phyloP scores from a whole-genome alignment of 2,329 filamentous ascomycete species.

The Coniosporium tulheliwenetii region DNA sequence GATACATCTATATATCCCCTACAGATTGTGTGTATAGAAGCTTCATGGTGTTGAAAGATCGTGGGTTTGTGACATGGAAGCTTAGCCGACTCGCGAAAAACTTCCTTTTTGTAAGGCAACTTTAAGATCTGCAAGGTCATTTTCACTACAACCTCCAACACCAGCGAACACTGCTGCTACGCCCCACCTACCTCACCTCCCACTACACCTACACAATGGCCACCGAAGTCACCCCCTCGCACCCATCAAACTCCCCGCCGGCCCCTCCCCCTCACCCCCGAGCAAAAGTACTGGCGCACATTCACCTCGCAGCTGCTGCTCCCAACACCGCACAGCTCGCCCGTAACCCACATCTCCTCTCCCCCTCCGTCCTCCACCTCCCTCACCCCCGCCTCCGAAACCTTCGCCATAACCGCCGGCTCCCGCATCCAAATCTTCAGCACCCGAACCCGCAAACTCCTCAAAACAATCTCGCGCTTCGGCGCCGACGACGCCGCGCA shows the following conservation, averaged over 20 bases:
- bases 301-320: slow-evolving; percentile 87
- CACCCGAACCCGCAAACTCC: slow-evolving; percentile 72
- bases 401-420: slow-evolving; percentile 89
- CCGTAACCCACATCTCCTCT: slow-evolving; percentile 78
- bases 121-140: too few species aligned
- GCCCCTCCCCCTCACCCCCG: slow-evolving; percentile 74
- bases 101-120: too few species aligned
- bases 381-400: slow-evolving; percentile 35
- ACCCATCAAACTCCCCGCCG: slow-evolving; percentile 68
- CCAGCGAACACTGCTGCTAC: too few species aligned
- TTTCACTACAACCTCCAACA: too few species aligned
- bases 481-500: slow-evolving; percentile 65
- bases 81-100: too few species aligned
- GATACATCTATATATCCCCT: too few species aligned
- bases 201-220: slow-evolving; percentile 44
- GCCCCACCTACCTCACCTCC: too few species aligned
- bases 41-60: too few species aligned
- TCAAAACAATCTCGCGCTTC: slow-evolving; percentile 91
- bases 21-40: too few species aligned
- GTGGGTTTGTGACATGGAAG: too few species aligned
- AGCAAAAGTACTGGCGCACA: slow-evolving; percentile 91
- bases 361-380: slow-evolving; percentile 28
- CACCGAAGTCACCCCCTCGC: slow-evolving; percentile 65
- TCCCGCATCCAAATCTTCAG: slow-evolving; percentile 90
- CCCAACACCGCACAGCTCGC: slow-evolving; percentile 77